phyloP scores from a whole-genome alignment of 768 basidiomycete species.

The Phlebiopsis flavidoalba region DNA sequence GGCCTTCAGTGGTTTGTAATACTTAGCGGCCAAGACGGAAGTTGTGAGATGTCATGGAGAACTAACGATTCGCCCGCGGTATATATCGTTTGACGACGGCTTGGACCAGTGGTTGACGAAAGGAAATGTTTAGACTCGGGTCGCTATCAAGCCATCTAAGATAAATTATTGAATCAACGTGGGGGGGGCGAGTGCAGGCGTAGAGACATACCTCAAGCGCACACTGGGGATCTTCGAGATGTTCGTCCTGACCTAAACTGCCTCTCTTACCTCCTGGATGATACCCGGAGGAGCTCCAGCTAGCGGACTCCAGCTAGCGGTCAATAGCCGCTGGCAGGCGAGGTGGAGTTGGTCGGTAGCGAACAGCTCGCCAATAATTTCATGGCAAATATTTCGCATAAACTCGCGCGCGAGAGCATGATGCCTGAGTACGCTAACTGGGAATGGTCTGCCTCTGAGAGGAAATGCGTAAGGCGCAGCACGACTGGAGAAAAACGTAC shows the following conservation, averaged over 20 bases:
- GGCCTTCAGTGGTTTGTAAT: slow-evolving; percentile 77
- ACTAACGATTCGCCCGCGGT: slow-evolving; percentile 73
- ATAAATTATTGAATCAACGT: not conserved
- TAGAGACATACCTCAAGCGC: slow-evolving; percentile 70
- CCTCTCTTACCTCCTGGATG: slow-evolving; percentile 58
- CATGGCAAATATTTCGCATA: slow-evolving; percentile 87
- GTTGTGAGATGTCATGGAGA: slow-evolving; percentile 51
- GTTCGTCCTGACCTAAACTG: slow-evolving; percentile 49
- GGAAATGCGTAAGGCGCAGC: slow-evolving; percentile 71
- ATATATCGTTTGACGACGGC: slow-evolving; percentile 84
- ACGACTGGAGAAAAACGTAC: slow-evolving; percentile 77
- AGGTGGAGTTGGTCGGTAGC: slow-evolving; percentile 73
- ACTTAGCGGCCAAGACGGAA: slow-evolving; percentile 88
- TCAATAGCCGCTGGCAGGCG: slow-evolving; percentile 73
- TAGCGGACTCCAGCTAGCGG: slow-evolving; percentile 80
- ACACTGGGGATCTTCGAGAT: slow-evolving; percentile 67
- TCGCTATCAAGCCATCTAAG: slow-evolving; percentile 85
- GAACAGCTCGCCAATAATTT: slow-evolving; percentile 76
- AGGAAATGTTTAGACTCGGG: slow-evolving; percentile 81
- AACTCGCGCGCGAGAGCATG: slow-evolving; percentile 62
- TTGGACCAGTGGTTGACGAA: slow-evolving; percentile 77
- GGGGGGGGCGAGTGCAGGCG: not conserved
- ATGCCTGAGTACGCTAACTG: slow-evolving; percentile 78
- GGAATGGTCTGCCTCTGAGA: slow-evolving; percentile 55
- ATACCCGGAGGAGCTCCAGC: slow-evolving; percentile 67